Conservation (phyloP, 2,329 filamentous ascomycete genomes). For the Paracamarosporium sp. region DNA sequence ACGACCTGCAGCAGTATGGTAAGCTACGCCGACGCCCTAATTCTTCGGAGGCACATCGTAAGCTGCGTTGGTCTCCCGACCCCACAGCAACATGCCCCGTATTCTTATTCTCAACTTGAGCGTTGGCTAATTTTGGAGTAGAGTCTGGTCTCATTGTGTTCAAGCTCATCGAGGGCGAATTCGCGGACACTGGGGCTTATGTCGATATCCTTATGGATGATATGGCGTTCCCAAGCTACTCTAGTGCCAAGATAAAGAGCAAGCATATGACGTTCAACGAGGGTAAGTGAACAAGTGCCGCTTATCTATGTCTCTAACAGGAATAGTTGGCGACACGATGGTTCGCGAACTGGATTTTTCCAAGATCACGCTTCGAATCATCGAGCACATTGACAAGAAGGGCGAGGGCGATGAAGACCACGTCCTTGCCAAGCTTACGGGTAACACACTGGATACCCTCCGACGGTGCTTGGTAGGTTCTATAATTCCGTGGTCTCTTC, state of each 20-base stretch:
- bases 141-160: constrained; percentile 95
- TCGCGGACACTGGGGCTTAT: constrained; percentile 76
- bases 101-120: constrained; percentile 18
- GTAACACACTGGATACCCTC: constrained; percentile 84
- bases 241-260: constrained; percentile 75
- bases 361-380: constrained; percentile 84
- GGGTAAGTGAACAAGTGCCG: constrained; percentile 51
- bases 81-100: constrained; percentile 22
- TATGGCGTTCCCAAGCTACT: constrained; percentile 88
- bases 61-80: constrained; percentile 35
- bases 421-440: constrained; percentile 80
- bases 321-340: constrained; percentile 82
- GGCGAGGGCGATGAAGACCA: constrained; percentile 73
- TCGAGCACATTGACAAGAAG: constrained; percentile 78
- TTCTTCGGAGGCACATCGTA: constrained; percentile 20
- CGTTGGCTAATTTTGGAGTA: constrained; percentile 48
- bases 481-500: constrained; percentile 17
- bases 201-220: constrained; percentile 94
- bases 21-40: constrained; percentile 38
- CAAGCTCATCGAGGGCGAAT: constrained; percentile 87
- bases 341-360: constrained; percentile 98
- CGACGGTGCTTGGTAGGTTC: constrained; percentile 79
- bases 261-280: constrained; percentile 81
- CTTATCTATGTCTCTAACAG: constrained; percentile 28
- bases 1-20: constrained; percentile 83